Conservation (phyloP, 768 basidiomycete genomes). For the Pisolithus tinctorius region DNA sequence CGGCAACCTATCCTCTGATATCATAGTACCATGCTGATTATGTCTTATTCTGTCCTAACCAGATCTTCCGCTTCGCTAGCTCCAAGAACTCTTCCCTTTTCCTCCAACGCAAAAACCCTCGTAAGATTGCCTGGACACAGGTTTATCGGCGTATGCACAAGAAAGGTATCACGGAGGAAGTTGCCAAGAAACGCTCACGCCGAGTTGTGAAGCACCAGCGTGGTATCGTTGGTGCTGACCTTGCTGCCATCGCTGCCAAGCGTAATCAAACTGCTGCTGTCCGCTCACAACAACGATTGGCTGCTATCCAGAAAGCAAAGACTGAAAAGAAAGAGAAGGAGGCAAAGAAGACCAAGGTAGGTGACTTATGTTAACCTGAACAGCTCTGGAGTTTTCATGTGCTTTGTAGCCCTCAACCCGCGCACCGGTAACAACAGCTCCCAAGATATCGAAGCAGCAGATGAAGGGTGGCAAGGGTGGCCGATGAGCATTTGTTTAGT, state of each 20-base stretch:
- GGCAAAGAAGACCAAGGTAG: conserved; percentile 79
- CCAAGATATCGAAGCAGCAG: conserved; percentile 92
- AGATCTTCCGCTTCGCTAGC: conserved; percentile 94
- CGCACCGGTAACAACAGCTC: conserved; percentile 47
- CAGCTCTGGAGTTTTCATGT: conserved; percentile 3
- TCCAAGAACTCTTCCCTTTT: conserved; percentile 96
- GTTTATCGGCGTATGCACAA: conserved; percentile 97
- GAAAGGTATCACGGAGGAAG: conserved; percentile 99
- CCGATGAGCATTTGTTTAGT: conserved; percentile 38
- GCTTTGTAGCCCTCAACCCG: conserved; percentile 44
- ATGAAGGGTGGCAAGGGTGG: conserved; percentile 88
- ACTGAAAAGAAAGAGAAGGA: conserved; percentile 96
- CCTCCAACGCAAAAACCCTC: conserved; percentile 98
- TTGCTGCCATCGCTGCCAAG: conserved; percentile 84
- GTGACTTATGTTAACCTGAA: conserved; percentile 12
- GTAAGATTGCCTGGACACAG: conserved; percentile 97
- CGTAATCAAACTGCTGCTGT: conserved; percentile 87
- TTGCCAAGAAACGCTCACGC: conserved; percentile 97
- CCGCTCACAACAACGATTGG: conserved; percentile 71
- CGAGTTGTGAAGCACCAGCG: conserved; percentile 97
- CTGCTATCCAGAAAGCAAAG: conserved; percentile 92
- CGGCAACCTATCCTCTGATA: conserved; percentile 14
- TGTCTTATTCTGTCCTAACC: not conserved
- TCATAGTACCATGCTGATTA: not conserved
- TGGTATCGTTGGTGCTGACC: conserved; percentile 95